Conservation (phyloP, 768 basidiomycete species). For the Panaeolus papilionaceus region DNA sequence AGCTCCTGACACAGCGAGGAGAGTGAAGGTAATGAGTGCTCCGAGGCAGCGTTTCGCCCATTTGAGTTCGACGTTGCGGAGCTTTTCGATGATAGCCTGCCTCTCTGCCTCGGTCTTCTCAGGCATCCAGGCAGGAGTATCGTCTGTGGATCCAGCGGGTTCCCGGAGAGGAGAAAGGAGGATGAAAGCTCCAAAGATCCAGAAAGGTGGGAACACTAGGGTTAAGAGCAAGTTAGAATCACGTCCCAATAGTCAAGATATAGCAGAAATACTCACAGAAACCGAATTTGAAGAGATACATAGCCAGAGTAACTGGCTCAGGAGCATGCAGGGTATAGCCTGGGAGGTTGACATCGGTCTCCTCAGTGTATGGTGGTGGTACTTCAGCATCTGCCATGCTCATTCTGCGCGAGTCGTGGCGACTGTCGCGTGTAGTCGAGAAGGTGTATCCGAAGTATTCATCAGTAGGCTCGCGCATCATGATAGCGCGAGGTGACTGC, state of each 20-base stretch:
- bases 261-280: conserved; percentile 51
- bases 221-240: neutral
- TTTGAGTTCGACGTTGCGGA: conserved; percentile 54
- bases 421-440: conserved; percentile 44
- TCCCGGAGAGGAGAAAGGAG: conserved; percentile 58
- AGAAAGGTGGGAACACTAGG: conserved; percentile 68
- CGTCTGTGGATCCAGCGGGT: conserved; percentile 34
- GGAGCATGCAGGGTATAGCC: conserved; percentile 41
- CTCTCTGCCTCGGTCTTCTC: conserved; percentile 59
- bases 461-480: conserved; percentile 23
- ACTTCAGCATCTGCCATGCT: conserved; percentile 38
- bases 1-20: conserved; percentile 38
- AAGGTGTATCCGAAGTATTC: conserved; percentile 46
- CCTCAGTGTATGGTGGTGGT: conserved; percentile 54
- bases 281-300: conserved; percentile 68
- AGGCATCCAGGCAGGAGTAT: conserved; percentile 54
- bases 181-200: conserved; percentile 64
- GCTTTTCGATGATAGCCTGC: conserved; percentile 45
- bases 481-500: neutral
- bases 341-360: conserved; percentile 40
- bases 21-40: conserved; percentile 54
- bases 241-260: neutral
- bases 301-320: conserved; percentile 62
- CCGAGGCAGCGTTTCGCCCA: conserved; percentile 61
- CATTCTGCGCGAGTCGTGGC: conserved; percentile 40